A percentile compares a stretch with the other conserved stretches of the same genome.
Evolutionary conservation across 2,329 filamentous ascomycete genomes (phyloP).

Genomic region (Emmonsiellopsis sp.): DNA sequence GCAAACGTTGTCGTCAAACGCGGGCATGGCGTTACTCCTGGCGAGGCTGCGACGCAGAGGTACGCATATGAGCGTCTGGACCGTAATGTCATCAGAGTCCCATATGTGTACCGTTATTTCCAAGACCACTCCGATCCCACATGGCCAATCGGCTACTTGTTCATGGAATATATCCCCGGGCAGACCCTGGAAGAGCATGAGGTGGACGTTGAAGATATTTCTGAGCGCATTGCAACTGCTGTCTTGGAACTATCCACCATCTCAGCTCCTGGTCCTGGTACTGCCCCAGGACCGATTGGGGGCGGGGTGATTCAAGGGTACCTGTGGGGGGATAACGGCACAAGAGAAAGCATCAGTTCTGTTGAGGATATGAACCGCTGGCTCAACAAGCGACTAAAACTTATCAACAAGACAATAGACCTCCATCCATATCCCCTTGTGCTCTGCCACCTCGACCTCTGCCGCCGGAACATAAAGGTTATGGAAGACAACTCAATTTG

Average conservation of each 20-base stretch:
- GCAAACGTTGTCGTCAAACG: slow-evolving; percentile 13
- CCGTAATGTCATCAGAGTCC: slow-evolving; percentile 14
- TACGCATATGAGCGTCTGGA: slow-evolving; percentile 13
- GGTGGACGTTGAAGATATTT: slow-evolving; percentile 8
- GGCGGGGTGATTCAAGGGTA: slow-evolving; percentile 11
- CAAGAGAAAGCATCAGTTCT: slow-evolving; percentile 8
- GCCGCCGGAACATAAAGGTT: slow-evolving; percentile 19
- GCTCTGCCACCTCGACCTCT: slow-evolving; percentile 19
- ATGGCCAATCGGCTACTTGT: slow-evolving; percentile 14
- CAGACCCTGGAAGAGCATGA: slow-evolving; percentile 11
- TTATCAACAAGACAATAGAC: slow-evolving; percentile 15
- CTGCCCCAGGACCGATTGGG: slow-evolving; percentile 13
- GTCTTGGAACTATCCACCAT: slow-evolving; percentile 11
- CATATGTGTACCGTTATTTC: slow-evolving; percentile 15
- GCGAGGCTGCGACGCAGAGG: slow-evolving; percentile 15
- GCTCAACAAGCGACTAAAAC: slow-evolving; percentile 9
- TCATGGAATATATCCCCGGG: slow-evolving; percentile 18
- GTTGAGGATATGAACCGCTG: slow-evolving; percentile 9
- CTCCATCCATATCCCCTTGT: slow-evolving; percentile 16
- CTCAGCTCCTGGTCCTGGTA: background rate
- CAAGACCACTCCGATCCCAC: slow-evolving; percentile 4
- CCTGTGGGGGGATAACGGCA: slow-evolving; percentile 16
- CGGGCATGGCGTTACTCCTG: slow-evolving; percentile 12
- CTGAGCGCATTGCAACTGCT: slow-evolving; percentile 11
- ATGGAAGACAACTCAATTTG: slow-evolving; percentile 15